Evolutionary conservation across 202 grass and related monocot genomes (phyloP).

Genomic region (Hordeum pubiflorum): DNA sequence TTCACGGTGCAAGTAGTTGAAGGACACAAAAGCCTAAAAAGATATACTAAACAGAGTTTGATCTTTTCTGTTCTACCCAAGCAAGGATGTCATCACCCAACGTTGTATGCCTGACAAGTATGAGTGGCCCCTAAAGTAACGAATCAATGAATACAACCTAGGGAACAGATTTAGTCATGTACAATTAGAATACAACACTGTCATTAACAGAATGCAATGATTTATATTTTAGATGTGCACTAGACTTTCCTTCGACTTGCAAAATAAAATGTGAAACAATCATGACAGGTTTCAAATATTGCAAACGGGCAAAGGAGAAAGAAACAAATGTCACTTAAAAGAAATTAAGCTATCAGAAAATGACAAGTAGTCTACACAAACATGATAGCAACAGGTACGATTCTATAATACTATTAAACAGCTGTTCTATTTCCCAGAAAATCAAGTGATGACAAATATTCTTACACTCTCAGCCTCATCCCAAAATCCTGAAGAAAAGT

Average conservation of each 20-base stretch:
- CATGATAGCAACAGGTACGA: not conserved
- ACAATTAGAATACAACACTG: not conserved
- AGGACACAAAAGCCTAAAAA: not conserved
- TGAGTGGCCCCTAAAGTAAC: not conserved
- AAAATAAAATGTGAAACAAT: not conserved
- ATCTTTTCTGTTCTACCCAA: conserved; percentile 2
- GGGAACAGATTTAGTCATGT: not conserved
- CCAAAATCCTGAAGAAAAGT: conserved; percentile 91
- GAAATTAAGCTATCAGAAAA: not conserved
- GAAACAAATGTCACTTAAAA: not conserved
- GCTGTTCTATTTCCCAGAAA: not conserved
- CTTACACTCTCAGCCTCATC: conserved; percentile 99
- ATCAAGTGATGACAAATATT: conserved; percentile 6
- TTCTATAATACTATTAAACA: not conserved
- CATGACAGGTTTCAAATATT: not conserved
- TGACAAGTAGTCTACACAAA: not conserved
- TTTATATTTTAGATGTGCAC: not conserved
- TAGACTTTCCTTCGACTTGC: not conserved
- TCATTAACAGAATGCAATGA: not conserved
- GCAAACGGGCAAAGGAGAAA: not conserved
- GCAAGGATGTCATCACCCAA: not conserved
- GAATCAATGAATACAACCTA: not conserved
- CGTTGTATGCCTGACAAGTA: not conserved
- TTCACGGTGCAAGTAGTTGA: not conserved
- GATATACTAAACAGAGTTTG: not conserved